Conservation (phyloP, 257 asterid species). For the Solanum arcanum region DNA sequence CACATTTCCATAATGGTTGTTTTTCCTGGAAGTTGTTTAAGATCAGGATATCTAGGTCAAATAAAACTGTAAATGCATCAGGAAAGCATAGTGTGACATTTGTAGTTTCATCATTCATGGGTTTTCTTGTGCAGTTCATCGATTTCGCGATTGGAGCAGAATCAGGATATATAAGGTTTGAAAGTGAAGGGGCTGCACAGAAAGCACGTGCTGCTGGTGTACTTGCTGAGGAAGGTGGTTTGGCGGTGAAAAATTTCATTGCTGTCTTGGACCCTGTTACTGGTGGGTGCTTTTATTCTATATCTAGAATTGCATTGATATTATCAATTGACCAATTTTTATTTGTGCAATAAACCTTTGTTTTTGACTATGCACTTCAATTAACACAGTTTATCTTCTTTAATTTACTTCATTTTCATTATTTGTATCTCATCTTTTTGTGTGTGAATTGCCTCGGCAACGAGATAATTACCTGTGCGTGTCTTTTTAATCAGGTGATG, state of each 20-base stretch:
- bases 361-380: background rate
- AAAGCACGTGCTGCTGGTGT: slow-evolving; percentile 93
- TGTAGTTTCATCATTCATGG: background rate
- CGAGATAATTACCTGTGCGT: background rate
- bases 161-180: slow-evolving; percentile 81
- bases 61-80: background rate
- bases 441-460: background rate
- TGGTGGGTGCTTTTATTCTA: slow-evolving; percentile 28
- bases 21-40: background rate
- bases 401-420: background rate
- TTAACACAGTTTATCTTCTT: background rate
- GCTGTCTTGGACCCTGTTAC: slow-evolving; percentile 76
- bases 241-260: slow-evolving; percentile 64
- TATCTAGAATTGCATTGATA: background rate
- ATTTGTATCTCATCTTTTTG: background rate
- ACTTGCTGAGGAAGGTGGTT: slow-evolving; percentile 80
- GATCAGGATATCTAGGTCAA: background rate
- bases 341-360: background rate
- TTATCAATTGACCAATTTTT: background rate
- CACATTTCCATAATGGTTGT: background rate
- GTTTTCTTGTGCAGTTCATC: slow-evolving; percentile 40
- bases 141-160: slow-evolving; percentile 69
- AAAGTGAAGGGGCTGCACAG: slow-evolving; percentile 64
- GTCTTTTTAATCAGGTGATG: slow-evolving; percentile 49
- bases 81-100: background rate